These are phyloP conservation scores for Aphanomyces astaci DNA, from an alignment of 352 stramenopile genomes.

Conservation along the genomic window DNA sequence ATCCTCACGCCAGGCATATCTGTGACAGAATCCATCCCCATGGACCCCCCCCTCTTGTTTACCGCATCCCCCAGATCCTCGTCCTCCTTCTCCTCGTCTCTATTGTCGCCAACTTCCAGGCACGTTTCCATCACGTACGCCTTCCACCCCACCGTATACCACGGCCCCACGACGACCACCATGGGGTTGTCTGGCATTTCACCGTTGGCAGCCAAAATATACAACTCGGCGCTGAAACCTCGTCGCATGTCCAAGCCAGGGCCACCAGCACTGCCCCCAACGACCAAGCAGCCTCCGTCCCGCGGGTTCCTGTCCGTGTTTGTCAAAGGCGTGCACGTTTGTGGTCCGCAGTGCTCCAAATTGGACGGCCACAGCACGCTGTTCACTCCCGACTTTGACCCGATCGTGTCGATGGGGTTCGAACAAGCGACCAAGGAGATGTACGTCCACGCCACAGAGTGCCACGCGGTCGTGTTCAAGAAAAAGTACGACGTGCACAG, in stretches of 20 bases:
- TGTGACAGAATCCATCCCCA: not conserved
- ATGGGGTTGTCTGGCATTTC: not conserved
- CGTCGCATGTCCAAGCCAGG: not conserved
- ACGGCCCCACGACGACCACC: not conserved
- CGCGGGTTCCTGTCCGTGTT: slow-evolving; percentile 20
- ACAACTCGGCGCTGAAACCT: not conserved
- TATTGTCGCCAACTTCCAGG: not conserved
- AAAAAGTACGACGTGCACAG: slow-evolving; percentile 32
- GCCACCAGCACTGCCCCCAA: not conserved
- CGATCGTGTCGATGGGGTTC: slow-evolving; percentile 28
- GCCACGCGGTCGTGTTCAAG: slow-evolving; percentile 24
- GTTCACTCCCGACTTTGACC: slow-evolving; percentile 27
- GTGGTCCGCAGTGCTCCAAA: slow-evolving; percentile 28
- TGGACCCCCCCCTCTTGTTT: too few species aligned
- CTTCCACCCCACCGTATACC: slow-evolving; percentile 26
- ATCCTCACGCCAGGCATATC: slow-evolving; percentile 21
- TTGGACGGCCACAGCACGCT: slow-evolving; percentile 27
- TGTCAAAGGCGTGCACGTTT: slow-evolving; percentile 31
- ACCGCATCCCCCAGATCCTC: too few species aligned
- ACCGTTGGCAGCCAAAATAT: not conserved
- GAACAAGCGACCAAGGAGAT: slow-evolving; percentile 30
- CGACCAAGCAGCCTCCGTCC: not conserved
- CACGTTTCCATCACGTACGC: not conserved
- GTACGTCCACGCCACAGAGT: slow-evolving; percentile 16
- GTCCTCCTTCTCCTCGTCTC: too few species aligned